A percentile compares a stretch with the other conserved stretches of the same genome.
These are phyloP conservation scores for Colletotrichum simmondsii DNA, from an alignment of 2,329 filamentous ascomycete species.

Conservation along the genomic window DNA sequence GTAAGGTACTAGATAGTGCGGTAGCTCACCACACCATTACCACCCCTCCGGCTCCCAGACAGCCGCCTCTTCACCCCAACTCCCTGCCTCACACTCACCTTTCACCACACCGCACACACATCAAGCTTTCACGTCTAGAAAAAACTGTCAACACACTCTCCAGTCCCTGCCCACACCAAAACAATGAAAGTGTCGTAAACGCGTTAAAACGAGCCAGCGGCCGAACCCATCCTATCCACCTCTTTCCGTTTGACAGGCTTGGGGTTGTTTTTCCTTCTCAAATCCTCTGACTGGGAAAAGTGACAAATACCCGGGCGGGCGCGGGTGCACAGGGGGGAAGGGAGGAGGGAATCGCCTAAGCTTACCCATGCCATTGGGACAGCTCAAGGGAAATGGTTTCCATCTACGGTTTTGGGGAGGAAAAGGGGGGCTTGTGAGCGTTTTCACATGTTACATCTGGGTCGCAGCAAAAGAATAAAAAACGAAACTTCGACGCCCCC, in stretches of 20 bases:
- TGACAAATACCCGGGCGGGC: not conserved
- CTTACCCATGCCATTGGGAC: constrained; percentile 21
- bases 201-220: constrained; percentile 7
- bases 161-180: not conserved
- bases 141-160: constrained; percentile 6
- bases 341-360: not conserved
- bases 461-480: not conserved
- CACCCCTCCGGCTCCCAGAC: not conserved
- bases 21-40: not conserved
- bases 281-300: not conserved
- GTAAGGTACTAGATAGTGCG: not conserved
- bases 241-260: not conserved
- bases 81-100: not conserved
- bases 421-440: not conserved
- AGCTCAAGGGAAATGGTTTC: not conserved
- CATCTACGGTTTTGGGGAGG: not conserved
- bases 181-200: constrained; percentile 8
- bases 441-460: not conserved
- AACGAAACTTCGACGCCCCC: not conserved
- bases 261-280: not conserved
- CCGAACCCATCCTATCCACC: not conserved
- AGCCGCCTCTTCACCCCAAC: not conserved
- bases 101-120: not conserved
- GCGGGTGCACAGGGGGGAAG: no score
- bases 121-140: constrained; percentile 12